Evolutionary conservation across 192 early-diverging fungal species (phyloP).

Genomic region (Phlyctochytrium bullatum): DNA sequence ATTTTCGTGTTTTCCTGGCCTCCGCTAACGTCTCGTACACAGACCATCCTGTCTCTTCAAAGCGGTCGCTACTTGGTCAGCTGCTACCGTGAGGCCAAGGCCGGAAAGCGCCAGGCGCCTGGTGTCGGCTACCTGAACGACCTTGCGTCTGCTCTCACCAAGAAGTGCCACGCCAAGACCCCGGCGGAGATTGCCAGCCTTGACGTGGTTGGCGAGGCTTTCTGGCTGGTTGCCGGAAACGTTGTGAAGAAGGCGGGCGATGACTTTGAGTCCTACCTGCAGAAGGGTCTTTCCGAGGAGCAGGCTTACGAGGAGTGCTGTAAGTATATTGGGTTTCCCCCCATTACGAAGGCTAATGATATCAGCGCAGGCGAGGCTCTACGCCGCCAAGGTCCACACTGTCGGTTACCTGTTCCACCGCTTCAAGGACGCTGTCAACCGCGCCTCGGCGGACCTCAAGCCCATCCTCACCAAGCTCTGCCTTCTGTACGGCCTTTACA

Average conservation of each 20-base stretch:
- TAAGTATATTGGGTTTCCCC: slow-evolving; percentile 6
- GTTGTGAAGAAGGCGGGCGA: slow-evolving; percentile 78
- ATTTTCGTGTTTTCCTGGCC: not conserved
- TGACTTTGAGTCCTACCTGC: slow-evolving; percentile 69
- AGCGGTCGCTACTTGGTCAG: slow-evolving; percentile 73
- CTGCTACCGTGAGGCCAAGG: slow-evolving; percentile 65
- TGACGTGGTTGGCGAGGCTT: slow-evolving; percentile 71
- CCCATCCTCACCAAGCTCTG: slow-evolving; percentile 70
- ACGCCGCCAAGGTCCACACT: slow-evolving; percentile 82
- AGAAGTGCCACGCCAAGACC: slow-evolving; percentile 49
- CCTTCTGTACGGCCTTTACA: slow-evolving; percentile 78
- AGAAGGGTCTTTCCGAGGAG: slow-evolving; percentile 68
- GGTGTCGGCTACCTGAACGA: slow-evolving; percentile 76
- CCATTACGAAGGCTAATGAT: not conserved
- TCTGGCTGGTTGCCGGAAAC: slow-evolving; percentile 77
- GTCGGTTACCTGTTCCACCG: slow-evolving; percentile 76
- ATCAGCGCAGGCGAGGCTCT: slow-evolving; percentile 69
- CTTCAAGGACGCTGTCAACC: slow-evolving; percentile 73
- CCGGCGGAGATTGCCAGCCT: slow-evolving; percentile 52
- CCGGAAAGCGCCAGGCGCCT: slow-evolving; percentile 54
- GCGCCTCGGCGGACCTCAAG: slow-evolving; percentile 60
- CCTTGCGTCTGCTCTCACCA: slow-evolving; percentile 39
- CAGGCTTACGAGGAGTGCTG: slow-evolving; percentile 84
- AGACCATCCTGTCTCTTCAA: slow-evolving; percentile 89
- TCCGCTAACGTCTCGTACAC: slow-evolving; percentile 52